These are phyloP conservation scores for Starmerella kuoi DNA, from an alignment of 805 yeast genomes.

Conservation along the genomic window DNA sequence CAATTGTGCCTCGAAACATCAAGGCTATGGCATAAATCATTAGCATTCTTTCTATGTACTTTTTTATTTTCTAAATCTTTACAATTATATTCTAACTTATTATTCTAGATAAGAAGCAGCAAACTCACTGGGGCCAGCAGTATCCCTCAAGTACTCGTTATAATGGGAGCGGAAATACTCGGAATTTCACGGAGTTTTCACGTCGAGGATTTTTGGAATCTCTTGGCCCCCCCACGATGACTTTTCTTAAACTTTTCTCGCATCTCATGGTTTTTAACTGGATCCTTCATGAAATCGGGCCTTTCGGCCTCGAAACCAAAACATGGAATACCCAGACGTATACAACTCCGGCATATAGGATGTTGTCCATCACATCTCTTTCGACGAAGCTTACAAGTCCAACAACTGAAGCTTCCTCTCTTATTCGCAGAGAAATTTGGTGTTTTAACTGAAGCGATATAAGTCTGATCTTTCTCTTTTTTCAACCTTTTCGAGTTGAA, in stretches of 20 bases:
- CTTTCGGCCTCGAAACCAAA: constrained; percentile 40
- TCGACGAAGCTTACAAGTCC: constrained; percentile 67
- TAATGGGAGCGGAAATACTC: too few species aligned
- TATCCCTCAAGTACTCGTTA: too few species aligned
- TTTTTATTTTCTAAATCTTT: background rate
- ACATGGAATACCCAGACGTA: constrained; percentile 43
- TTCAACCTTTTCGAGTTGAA: too few species aligned
- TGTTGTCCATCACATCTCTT: constrained; percentile 59
- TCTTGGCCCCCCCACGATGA: too few species aligned
- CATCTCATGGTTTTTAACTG: constrained; percentile 4
- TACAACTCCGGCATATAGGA: constrained; percentile 51
- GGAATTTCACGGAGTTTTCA: too few species aligned
- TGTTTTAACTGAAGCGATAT: background rate
- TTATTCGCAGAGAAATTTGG: background rate
- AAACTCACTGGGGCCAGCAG: too few species aligned
- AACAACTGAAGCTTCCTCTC: constrained; percentile 42
- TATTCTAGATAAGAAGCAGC: too few species aligned
- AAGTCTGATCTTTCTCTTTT: too few species aligned
- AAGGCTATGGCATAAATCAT: constrained; percentile 2
- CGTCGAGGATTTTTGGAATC: too few species aligned
- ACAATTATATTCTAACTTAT: too few species aligned
- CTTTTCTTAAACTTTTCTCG: background rate
- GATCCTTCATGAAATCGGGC: constrained; percentile 43
- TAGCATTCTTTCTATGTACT: too few species aligned
- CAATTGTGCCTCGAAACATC: constrained; percentile 59